These are phyloP conservation scores for Hypoxylon trugodes DNA, from an alignment of 495 filamentous ascomycete genomes.

Conservation along the genomic window DNA sequence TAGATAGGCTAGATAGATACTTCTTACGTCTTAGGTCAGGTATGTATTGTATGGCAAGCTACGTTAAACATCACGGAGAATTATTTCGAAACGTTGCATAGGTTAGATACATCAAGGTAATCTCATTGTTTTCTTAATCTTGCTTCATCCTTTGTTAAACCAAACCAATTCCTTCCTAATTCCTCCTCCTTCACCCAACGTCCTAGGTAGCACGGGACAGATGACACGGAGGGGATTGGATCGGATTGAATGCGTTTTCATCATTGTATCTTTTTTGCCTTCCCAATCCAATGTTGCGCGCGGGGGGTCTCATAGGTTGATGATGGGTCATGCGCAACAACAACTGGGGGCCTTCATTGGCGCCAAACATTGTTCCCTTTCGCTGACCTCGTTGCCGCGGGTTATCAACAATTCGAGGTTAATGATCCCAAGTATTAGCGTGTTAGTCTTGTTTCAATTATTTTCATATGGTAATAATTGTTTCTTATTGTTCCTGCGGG, in stretches of 20 bases:
- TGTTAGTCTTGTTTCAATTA: no score
- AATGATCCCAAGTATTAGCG: no score
- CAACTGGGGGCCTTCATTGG: conserved; percentile 21
- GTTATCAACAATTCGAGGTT: background rate
- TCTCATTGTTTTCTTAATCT: conserved; percentile 2
- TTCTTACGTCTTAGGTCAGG: no score
- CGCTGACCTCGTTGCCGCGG: conserved; percentile 26
- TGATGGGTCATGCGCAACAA: conserved; percentile 32
- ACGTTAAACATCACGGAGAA: background rate
- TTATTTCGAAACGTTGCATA: conserved; percentile 36
- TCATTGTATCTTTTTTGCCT: conserved; percentile 3
- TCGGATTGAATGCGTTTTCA: background rate
- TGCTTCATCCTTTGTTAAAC: background rate
- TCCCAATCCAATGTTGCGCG: conserved; percentile 17
- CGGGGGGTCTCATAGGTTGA: conserved; percentile 2
- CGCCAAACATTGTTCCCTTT: no score
- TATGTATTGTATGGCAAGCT: background rate
- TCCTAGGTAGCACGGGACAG: conserved; percentile 1
- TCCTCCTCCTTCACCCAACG: conserved; percentile 8
- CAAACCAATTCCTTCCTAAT: background rate
- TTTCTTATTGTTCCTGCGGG: conserved; percentile 16
- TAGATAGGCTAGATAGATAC: no score
- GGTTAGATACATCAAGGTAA: background rate
- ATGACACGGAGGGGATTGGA: conserved; percentile 13
- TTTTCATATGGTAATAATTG: no score